phyloP scores from a whole-genome alignment of 768 basidiomycete genomes.

The Cyclocybe cylindracea region DNA sequence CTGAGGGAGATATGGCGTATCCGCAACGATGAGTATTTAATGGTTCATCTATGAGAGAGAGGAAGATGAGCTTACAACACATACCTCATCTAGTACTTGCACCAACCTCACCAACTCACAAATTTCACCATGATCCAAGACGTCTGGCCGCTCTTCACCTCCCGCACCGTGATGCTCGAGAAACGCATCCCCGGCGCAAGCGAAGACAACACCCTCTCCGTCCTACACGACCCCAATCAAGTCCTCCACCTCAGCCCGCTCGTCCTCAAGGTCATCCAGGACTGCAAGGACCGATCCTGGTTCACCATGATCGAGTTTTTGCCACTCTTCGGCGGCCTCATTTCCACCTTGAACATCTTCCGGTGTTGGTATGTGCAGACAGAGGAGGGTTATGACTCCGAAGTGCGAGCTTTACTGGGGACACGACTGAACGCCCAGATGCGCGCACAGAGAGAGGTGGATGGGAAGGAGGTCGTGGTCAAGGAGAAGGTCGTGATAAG shows the following conservation, averaged over 20 bases:
- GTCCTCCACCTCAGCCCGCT: slow-evolving; percentile 32
- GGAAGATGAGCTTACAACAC: no score
- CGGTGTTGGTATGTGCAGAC: neutral
- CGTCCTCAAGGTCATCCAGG: slow-evolving; percentile 22
- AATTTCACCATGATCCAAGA: neutral
- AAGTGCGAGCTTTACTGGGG: no score
- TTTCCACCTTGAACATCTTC: slow-evolving; percentile 24
- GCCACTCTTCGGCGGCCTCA: slow-evolving; percentile 20
- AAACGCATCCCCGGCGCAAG: slow-evolving; percentile 23
- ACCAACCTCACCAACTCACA: neutral
- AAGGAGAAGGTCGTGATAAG: no score
- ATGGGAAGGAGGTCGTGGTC: no score
- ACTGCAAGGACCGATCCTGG: slow-evolving; percentile 14
- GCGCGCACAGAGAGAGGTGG: no score
- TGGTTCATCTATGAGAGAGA: no score
- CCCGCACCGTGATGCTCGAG: slow-evolving; percentile 21
- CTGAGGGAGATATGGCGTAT: no score
- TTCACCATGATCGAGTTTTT: slow-evolving; percentile 33
- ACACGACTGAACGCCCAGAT: no score
- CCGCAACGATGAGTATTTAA: no score
- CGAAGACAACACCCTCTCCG: slow-evolving; percentile 16
- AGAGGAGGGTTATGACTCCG: no score
- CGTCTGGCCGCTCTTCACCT: slow-evolving; percentile 34
- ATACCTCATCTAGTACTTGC: neutral
- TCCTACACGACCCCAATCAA: slow-evolving; percentile 33